Evolutionary conservation across 768 basidiomycete genomes (phyloP), one percentile per base, ranked within the genome.

Genomic region (Lactarius quietus): DNA sequence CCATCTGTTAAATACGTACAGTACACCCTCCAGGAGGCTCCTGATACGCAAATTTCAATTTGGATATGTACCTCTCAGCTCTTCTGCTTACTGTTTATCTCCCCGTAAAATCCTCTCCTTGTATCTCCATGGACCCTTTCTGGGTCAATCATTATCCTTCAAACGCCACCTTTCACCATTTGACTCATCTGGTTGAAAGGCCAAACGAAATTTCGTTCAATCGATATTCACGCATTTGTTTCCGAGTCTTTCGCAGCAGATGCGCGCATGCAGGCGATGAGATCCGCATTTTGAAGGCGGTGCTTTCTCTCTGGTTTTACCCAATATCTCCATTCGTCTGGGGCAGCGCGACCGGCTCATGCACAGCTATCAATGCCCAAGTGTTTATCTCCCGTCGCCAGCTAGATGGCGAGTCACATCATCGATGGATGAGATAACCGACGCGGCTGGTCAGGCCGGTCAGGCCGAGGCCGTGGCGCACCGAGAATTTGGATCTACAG

Each of bases 21-120:
- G n/a, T 31, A 38, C 39, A 33, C 63, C 51, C 35, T 33, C 48
- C 51, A 23, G 48, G 23, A 48, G 23, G 5, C 41, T 62, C 33
- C 36, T 7, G 29, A 48, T 8, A 59, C 72, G 33, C 33, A 38
- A 38, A 38, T 38, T 38, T 38, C 38, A 38, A 64, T 76, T 72
- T 67, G 2, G 18, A 35, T 61, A 43, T 17, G 41, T 38, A n/a
- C 29, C 59, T 31, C 58, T 61, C 59, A 43, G 54, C 53, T 31
- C n/a, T 56, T 38, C 14, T 54, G 15, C 36, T 45, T 45, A 45
- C 43, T 12, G 43, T 12, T n/a, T 23, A 35, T 7, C 31, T n/a
- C 41, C 57, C 29, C 39, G 31, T 59, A 51, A 35, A 35, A 17
- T n/a, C 59, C 33, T 35, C 23, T 43, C 28, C 26, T 41, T 45